Conservation (phyloP, 2,329 filamentous ascomycete genomes). For the Alternaria gansuensis region DNA sequence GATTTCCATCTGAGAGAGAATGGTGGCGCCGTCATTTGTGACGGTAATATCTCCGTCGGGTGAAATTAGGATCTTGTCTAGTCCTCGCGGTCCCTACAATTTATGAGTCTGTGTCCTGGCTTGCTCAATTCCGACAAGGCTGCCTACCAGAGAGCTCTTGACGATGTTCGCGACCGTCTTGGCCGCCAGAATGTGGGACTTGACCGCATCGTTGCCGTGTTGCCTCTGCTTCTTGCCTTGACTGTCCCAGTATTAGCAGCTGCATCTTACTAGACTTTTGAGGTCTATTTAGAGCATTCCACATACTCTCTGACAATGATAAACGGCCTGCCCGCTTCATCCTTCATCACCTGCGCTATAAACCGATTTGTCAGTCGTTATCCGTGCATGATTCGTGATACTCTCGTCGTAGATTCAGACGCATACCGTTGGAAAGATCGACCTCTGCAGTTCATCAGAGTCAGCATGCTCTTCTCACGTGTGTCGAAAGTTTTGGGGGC, state of each 20-base stretch:
- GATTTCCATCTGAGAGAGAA: slow-evolving; percentile 97
- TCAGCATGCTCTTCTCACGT: slow-evolving; percentile 27
- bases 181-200: slow-evolving; percentile 96
- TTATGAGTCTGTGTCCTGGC: slow-evolving; percentile 20
- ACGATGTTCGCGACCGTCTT: slow-evolving; percentile 96
- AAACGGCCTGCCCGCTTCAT: slow-evolving; percentile 96
- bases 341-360: slow-evolving; percentile 82
- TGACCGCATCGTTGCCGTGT: slow-evolving; percentile 96
- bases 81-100: slow-evolving; percentile 79
- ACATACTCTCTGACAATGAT: slow-evolving; percentile 97
- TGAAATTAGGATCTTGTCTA: slow-evolving; percentile 99
- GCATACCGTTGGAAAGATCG: slow-evolving; percentile 82
- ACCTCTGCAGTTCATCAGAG: slow-evolving; percentile 66
- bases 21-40: slow-evolving; percentile 98
- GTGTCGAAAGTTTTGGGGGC: slow-evolving; percentile 8
- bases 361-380: slow-evolving; percentile 37
- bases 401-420: slow-evolving; percentile 11
- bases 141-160: slow-evolving; percentile 82
- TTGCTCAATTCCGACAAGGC: not conserved
- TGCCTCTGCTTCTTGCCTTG: slow-evolving; percentile 98
- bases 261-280: slow-evolving; percentile 20
- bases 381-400: slow-evolving; percentile 6
- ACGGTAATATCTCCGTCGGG: slow-evolving; percentile 99
- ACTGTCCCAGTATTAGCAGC: slow-evolving; percentile 60
- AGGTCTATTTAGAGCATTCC: slow-evolving; percentile 1